These are phyloP conservation scores for Brassica incana DNA, from an alignment of 345 rosid species.

Conservation along the genomic window DNA sequence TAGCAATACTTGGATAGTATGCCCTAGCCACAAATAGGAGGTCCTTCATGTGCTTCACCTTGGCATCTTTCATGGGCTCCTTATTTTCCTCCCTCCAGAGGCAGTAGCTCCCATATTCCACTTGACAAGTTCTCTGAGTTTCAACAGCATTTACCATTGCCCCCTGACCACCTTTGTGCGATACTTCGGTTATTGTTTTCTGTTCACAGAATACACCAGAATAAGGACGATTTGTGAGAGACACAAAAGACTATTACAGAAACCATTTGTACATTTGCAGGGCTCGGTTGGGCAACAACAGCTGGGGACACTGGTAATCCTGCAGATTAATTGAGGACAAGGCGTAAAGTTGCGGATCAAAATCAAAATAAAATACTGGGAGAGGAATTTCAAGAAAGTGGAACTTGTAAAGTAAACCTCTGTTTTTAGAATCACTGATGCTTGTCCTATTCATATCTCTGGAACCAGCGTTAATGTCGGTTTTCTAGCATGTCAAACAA, in stretches of 20 bases:
- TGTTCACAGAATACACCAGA: constrained; percentile 39
- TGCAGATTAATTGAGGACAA: constrained; percentile 24
- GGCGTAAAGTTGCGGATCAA: background rate
- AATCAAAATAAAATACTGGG: background rate
- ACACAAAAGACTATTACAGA: constrained; percentile 1
- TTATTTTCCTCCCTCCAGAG: constrained; percentile 83
- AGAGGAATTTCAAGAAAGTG: constrained; percentile 14
- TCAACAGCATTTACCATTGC: constrained; percentile 42
- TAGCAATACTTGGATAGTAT: constrained; percentile 93
- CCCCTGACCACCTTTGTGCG: constrained; percentile 22
- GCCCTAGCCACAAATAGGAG: constrained; percentile 92
- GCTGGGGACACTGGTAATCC: constrained; percentile 32
- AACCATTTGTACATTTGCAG: constrained; percentile 33
- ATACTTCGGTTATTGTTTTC: constrained; percentile 37
- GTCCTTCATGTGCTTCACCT: constrained; percentile 87
- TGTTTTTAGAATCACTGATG: constrained; percentile 12
- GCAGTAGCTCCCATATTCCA: constrained; percentile 90
- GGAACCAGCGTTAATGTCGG: constrained; percentile 19
- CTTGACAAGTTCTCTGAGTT: constrained; percentile 62
- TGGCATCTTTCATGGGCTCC: constrained; percentile 76
- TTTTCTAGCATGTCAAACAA: constrained; percentile 33
- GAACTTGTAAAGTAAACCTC: constrained; percentile 24
- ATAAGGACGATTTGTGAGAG: background rate
- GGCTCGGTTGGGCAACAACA: constrained; percentile 35
- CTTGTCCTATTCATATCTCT: constrained; percentile 29